These are phyloP conservation scores for Emericellopsis atlantica DNA, from an alignment of 2,329 filamentous ascomycete species.

Conservation along the genomic window DNA sequence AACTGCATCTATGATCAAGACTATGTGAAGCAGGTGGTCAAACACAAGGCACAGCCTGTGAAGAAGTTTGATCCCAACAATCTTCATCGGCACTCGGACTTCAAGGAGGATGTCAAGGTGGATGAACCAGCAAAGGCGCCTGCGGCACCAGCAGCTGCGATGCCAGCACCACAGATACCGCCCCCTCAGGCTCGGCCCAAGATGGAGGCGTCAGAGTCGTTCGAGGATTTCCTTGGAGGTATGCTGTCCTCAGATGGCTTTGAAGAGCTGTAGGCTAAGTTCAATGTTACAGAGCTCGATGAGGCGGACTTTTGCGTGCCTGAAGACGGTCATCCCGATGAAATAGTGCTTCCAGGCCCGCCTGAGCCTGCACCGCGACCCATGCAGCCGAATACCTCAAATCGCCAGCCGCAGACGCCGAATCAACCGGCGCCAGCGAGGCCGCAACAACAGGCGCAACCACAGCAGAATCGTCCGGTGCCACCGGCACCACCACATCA, in stretches of 20 bases:
- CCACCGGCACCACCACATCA: conserved; percentile 9
- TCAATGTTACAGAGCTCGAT: conserved; percentile 48
- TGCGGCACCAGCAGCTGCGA: not conserved
- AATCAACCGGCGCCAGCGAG: conserved; percentile 9
- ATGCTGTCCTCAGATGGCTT: conserved; percentile 22
- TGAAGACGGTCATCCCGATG: conserved; percentile 62
- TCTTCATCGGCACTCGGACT: conserved; percentile 72
- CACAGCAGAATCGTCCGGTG: conserved; percentile 1
- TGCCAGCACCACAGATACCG: not conserved
- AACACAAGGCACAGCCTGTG: conserved; percentile 64
- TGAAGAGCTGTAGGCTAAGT: conserved; percentile 23
- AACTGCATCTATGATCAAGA: conserved; percentile 98
- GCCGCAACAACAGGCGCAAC: not conserved
- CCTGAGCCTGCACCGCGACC: conserved; percentile 5
- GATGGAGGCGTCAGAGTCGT: conserved; percentile 26
- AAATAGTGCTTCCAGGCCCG: conserved; percentile 42
- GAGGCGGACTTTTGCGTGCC: conserved; percentile 63
- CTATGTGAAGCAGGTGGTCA: conserved; percentile 80
- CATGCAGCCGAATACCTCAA: conserved; percentile 6
- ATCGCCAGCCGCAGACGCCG: conserved; percentile 19
- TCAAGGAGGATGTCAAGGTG: conserved; percentile 32
- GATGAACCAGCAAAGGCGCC: conserved; percentile 5
- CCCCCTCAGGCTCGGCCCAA: conserved; percentile 7
- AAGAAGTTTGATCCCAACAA: conserved; percentile 68
- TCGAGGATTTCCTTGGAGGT: conserved; percentile 39